Evolutionary conservation across 345 rosid species (phyloP).

Genomic region (Eucalyptus globulus): DNA sequence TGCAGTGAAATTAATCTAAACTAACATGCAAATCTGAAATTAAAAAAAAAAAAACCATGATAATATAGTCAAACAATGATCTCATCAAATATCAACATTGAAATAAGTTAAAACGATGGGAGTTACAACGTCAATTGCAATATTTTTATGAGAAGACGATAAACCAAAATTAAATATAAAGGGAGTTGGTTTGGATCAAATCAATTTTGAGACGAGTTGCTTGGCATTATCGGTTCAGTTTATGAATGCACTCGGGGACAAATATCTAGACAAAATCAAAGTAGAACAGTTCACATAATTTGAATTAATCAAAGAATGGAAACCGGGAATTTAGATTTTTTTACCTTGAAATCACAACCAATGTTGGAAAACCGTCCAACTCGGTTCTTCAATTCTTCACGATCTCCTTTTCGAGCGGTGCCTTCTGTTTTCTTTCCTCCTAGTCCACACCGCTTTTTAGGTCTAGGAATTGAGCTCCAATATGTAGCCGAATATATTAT

Average conservation of each 20-base stretch:
- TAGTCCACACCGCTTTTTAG: no score
- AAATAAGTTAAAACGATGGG: not conserved
- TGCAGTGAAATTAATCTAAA: no score
- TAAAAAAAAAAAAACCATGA: accelerated
- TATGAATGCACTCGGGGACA: not conserved
- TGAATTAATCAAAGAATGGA: not conserved
- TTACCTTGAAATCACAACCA: no score
- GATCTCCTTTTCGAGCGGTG: no score
- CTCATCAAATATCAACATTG: not conserved
- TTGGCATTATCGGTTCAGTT: not conserved
- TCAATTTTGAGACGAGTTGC: not conserved
- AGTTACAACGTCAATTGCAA: not conserved
- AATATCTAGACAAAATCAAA: not conserved
- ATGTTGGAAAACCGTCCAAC: no score
- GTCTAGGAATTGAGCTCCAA: no score
- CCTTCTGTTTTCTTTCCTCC: no score
- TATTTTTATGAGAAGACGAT: not conserved
- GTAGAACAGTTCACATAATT: not conserved
- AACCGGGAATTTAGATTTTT: no score
- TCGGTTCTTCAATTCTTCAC: no score
- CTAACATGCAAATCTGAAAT: not conserved
- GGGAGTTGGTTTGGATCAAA: not conserved
- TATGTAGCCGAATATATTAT: no score
- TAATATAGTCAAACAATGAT: not conserved
- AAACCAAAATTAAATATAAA: not conserved